Evolutionary conservation across 2,329 filamentous ascomycete genomes (phyloP), one percentile per base, ranked within the genome.

Genomic region (Calonectria pseudoturangicola): DNA sequence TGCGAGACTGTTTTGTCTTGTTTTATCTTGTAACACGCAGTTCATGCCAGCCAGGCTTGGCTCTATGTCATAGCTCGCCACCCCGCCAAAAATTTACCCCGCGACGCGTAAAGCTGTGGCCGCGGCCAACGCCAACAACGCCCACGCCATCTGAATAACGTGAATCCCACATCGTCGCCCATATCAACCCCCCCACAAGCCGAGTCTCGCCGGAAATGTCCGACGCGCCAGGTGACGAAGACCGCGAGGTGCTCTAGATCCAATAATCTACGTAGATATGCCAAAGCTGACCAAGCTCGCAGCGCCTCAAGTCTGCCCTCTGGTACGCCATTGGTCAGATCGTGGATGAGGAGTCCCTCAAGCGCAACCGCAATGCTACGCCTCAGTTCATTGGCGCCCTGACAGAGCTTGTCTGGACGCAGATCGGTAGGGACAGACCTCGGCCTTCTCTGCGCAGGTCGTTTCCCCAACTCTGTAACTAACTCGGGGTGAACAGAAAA

Each of bases 341-440:
- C 73, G 94, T 98, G 75, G 96, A 98, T 82, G 92, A 96, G 76
- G 93, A 98, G 82, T 93, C 92, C 13, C 74, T 86, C 36, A 78
- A 79, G 18, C 82, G 84, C 67, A 84, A 94, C 81, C 90, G 95
- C 75, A 98, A 98, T 83, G 95, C 96, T 8, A 98, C 96, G 30
- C 95, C 95, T 2, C 95, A 98, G 81, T 98, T 97, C 83, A 97
- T 97, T 77, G 95, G 93, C 10, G 93, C 93, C 0, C 84, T 97
- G 81, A 97, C 94, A 0, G 95, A 98, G 83, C 90, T 98, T 83
- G 93, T 96, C 9, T 98, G 94, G 92, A 90, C 92, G 1, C 95
- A 98, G 77, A 93, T 98, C 65, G 94, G 95, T 96, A 69, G 2
- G 69, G 4, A 28, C 15, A 36, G 25, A 18, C 16, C 21, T 21